phyloP scores from a whole-genome alignment of 164 flowering plant species.

The Vitis riparia region DNA sequence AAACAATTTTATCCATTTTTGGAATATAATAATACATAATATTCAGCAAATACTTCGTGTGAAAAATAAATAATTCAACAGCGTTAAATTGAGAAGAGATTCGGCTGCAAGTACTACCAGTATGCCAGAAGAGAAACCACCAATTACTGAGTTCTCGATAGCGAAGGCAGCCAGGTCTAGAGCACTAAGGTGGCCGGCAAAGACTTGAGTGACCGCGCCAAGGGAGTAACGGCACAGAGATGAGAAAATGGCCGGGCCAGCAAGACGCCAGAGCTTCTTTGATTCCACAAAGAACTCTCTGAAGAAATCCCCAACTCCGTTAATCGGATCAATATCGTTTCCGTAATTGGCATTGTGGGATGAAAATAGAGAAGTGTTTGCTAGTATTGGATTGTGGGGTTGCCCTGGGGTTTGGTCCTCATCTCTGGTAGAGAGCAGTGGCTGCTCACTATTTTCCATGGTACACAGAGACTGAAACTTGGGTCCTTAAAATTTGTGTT shows the following conservation, averaged over 20 bases:
- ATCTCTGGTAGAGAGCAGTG: constrained; percentile 5
- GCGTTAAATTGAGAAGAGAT: neutral
- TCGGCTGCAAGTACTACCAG: constrained; percentile 30
- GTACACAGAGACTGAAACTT: neutral
- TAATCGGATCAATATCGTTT: constrained; percentile 35
- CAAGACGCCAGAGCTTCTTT: constrained; percentile 64
- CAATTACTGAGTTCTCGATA: constrained; percentile 67
- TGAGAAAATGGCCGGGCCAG: constrained; percentile 77
- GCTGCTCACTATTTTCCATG: constrained; percentile 13
- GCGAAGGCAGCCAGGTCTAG: constrained; percentile 73
- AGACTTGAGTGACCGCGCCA: constrained; percentile 68
- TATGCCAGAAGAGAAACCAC: constrained; percentile 63
- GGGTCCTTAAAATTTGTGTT: no score
- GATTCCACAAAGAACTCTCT: constrained; percentile 41
- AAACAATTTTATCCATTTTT: no score
- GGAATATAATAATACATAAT: no score
- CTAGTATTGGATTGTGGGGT: neutral
- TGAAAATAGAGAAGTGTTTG: neutral
- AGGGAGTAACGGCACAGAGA: constrained; percentile 63
- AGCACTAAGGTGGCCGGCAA: constrained; percentile 69
- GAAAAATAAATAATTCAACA: no score
- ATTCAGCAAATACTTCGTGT: no score
- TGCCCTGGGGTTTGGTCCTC: neutral
- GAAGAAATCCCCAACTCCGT: constrained; percentile 23
- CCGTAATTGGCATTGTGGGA: constrained; percentile 21